phyloP scores from a whole-genome alignment of 1,139 yeast species.

The Pneumocystis murina region DNA sequence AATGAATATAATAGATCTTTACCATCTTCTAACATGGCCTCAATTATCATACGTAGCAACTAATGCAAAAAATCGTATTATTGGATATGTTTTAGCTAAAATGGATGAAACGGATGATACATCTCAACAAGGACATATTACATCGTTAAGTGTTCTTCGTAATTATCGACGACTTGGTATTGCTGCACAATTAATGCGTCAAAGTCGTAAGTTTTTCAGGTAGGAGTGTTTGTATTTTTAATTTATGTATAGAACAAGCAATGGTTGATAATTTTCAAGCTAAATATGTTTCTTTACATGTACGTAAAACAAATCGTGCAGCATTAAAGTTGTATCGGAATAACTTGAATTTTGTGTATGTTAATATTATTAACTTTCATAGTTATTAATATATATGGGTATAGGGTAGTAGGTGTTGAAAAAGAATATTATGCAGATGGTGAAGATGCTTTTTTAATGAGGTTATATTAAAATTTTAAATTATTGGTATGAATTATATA shows the following conservation, averaged over 20 bases:
- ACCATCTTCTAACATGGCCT: conserved; percentile 93
- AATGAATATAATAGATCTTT: conserved; percentile 30
- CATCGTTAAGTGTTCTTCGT: conserved; percentile 88
- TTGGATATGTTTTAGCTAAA: conserved; percentile 88
- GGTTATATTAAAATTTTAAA: conserved; percentile 22
- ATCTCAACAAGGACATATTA: conserved; percentile 82
- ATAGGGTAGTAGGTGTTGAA: conserved; percentile 55
- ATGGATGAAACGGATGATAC: conserved; percentile 77
- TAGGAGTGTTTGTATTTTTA: neutral
- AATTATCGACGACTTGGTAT: conserved; percentile 89
- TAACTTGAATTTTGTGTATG: conserved; percentile 54
- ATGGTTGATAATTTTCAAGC: conserved; percentile 74
- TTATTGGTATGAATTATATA: neutral
- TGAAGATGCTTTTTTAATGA: conserved; percentile 98
- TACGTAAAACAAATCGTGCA: conserved; percentile 83
- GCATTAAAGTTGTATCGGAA: conserved; percentile 85
- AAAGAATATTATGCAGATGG: conserved; percentile 88
- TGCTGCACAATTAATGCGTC: conserved; percentile 87
- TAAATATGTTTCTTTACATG: conserved; percentile 77
- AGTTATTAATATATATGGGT: neutral
- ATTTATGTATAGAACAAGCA: conserved; percentile 33
- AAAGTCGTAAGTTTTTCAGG: conserved; percentile 33
- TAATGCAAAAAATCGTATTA: conserved; percentile 37
- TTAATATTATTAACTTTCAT: neutral
- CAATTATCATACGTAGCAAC: conserved; percentile 94